Base-by-base conservation (phyloP, 129 eudicot genomes). In the Helichrysum umbraculigerum region DNA sequence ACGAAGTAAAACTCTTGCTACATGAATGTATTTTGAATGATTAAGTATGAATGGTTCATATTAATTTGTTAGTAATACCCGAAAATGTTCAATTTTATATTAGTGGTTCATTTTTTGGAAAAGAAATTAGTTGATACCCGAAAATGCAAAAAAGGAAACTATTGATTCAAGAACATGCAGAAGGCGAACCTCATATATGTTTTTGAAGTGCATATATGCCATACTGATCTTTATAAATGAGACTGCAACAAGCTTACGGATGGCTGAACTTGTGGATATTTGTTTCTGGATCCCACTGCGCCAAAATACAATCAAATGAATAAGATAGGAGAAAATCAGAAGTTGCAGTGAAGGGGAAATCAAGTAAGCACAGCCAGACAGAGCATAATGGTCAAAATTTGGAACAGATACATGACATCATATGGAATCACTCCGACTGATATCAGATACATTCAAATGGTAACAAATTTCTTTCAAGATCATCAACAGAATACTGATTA, bases 211-310 rank as follows among this genome's bases (percentile, higher is more conserved):
- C 99, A 94, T 94, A 86, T 88, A 91, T 68, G 86, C 91, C 88
- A 89, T 81, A 86, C 99, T 91, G 84, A 89, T 91, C 79, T 72
- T 86, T 84, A 94, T 60, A 30, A 89, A 89, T 19, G 88, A 51
- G 57, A 87, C 79, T 5, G 93, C 99, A 73, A 91, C 33, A 72
- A 86, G 80, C 83, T 85, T 89, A 70, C 87, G 91, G 76, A 74
- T 83, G 74, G 88, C 81, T 25, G 99, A 89, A 82, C 86, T 86
- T 59, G 93, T 70, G 66, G 83, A 76, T 56, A 94, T 84, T 83
- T 94, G 99, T 80, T 86, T 94, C 86, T 89, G 96, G 41, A 91
- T 94, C 82, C 93, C 97, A 77, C 99, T 94, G 91, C 88, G 87
- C 14, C 68, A 19, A 77, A 68, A 64, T 47, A 22, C 20, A 62